Evolutionary conservation across 768 basidiomycete species (phyloP), one percentile per base, ranked within the genome.

Genomic region (Psilocybe subaeruginosa): DNA sequence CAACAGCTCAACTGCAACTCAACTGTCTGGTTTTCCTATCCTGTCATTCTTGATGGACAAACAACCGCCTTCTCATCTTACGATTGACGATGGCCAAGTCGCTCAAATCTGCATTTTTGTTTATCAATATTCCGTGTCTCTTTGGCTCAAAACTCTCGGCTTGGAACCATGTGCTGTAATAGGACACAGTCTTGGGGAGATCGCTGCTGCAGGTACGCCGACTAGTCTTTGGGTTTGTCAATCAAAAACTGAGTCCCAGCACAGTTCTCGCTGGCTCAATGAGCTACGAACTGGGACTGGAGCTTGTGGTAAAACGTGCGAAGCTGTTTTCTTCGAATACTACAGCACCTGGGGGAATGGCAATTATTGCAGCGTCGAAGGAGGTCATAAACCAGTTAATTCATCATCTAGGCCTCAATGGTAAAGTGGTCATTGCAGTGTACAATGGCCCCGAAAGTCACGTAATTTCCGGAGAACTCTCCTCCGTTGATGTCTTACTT

Each of bases 41-140:
- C 30, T 64, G 1, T 58, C 67, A 0, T 62, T 70, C 46, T 59
- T 75, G 14, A 19, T 71, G 17, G 72, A 66, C 3, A 56, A 58
- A 12, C 12, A n/a, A 8, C n/a, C 51, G 3, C 19, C 45, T 23
- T 46, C 16, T 33, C 37, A 48, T 6, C 3, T 56, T 7, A n/a
- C 46, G 1, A 69, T 68, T 8, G 60, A 69, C 31, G 57, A 66
- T 9, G 65, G 69, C 27, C 64, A 63, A 27, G 54, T 69, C 8
- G 68, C 67, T 0, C 74, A 75, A 45, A 63, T 76, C 30, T 70
- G 71, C 41, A 73, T 74, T 33, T 76, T 72, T 59, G 70, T 76
- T 0, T 76, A 70, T 56, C 75, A 75, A 48, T 72, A 67, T 58
- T 64, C 73, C 0, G 46, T 75, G 2, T 54, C 60, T 16, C 57